A percentile compares a stretch with the other conserved stretches of the same genome.
Evolutionary conservation across 352 stramenopile genomes (phyloP).

Genomic region (Aphanomyces stellatus): DNA sequence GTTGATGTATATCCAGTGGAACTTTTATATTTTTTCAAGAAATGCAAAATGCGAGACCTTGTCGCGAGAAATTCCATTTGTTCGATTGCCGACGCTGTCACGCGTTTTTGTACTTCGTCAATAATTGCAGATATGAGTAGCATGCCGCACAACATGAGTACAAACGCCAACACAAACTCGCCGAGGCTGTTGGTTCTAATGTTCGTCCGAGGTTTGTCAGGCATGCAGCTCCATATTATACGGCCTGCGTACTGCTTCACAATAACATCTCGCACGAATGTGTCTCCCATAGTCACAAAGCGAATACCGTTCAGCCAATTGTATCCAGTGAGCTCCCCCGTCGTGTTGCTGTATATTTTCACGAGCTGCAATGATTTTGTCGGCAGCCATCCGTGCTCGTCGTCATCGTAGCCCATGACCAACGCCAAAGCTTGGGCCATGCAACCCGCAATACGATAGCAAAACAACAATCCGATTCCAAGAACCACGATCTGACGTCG

Average conservation of each 20-base stretch:
- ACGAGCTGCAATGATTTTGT: not conserved
- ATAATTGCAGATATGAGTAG: constrained; percentile 5
- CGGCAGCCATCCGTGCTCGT: not conserved
- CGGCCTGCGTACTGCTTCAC: not conserved
- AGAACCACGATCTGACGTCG: not conserved
- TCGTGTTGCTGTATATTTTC: not conserved
- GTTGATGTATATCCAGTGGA: not conserved
- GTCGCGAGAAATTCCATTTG: constrained; percentile 8
- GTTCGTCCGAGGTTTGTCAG: not conserved
- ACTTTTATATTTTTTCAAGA: not conserved
- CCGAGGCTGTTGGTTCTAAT: not conserved
- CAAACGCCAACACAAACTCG: not conserved
- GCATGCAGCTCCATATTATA: not conserved
- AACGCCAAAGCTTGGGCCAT: not conserved
- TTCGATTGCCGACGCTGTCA: constrained; percentile 14
- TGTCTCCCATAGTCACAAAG: not conserved
- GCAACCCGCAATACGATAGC: constrained; percentile 3
- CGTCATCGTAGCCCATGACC: not conserved
- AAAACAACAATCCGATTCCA: not conserved
- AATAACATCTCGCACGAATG: not conserved
- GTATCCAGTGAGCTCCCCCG: not conserved
- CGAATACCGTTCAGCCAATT: not conserved
- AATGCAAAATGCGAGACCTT: constrained; percentile 5
- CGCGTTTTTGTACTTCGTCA: constrained; percentile 15
- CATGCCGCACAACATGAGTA: constrained; percentile 7